Evolutionary conservation across 192 early-diverging fungal genomes (phyloP).

Genomic region (Diversispora eburnea): DNA sequence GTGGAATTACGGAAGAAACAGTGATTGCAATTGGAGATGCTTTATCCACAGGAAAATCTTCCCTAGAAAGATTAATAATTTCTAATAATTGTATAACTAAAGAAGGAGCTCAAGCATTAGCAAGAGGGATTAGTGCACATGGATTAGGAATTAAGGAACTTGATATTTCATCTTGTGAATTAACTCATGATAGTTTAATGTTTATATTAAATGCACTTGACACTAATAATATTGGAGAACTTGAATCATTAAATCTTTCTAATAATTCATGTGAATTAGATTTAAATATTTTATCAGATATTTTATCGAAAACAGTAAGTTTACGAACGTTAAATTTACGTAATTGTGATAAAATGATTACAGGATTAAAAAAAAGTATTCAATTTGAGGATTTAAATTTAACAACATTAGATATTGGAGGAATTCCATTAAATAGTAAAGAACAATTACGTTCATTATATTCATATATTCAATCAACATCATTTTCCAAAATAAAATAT

Average conservation of each 20-base stretch:
- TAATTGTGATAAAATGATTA: conserved; percentile 8
- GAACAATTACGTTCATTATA: conserved; percentile 3
- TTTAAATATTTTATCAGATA: neutral
- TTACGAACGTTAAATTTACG: conserved; percentile 13
- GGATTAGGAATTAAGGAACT: conserved; percentile 7
- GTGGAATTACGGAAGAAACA: conserved; percentile 22
- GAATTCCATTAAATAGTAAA: conserved; percentile 1
- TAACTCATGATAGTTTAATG: neutral
- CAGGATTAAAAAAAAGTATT: neutral
- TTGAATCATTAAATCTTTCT: conserved; percentile 11
- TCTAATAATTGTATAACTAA: neutral
- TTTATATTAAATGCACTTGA: neutral
- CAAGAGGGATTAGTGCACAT: conserved; percentile 9
- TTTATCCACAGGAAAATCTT: conserved; percentile 11
- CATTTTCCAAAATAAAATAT: neutral
- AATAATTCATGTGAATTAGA: neutral
- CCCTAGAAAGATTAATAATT: conserved; percentile 6
- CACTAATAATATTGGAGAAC: neutral
- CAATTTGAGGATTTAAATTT: neutral
- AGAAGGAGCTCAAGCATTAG: conserved; percentile 17
- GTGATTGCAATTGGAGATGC: conserved; percentile 15
- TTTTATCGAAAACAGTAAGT: conserved; percentile 13
- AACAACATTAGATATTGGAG: conserved; percentile 23
- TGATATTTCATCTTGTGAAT: conserved; percentile 10
- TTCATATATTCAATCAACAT: neutral